Evolutionary conservation across 768 basidiomycete genomes (phyloP).

Genomic region (Trametes coccinea): DNA sequence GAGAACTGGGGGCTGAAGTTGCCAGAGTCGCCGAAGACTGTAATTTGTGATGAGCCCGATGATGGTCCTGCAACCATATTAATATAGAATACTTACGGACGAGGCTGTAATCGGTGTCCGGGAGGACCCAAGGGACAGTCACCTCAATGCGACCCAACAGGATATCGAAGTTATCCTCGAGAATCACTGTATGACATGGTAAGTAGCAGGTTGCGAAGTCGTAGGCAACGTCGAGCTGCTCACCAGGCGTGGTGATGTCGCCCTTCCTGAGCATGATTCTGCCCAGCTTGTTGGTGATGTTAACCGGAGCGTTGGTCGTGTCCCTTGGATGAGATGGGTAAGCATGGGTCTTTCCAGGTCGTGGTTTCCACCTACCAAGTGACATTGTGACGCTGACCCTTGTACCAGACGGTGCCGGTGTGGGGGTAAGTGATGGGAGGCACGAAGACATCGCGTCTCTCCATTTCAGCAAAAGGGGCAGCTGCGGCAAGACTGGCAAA

Average conservation of each 20-base stretch:
- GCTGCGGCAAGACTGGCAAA: conserved; percentile 16
- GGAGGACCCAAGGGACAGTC: conserved; percentile 38
- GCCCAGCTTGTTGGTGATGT: conserved; percentile 39
- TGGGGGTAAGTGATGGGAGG: conserved; percentile 24
- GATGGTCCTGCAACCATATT: neutral
- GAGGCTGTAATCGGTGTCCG: conserved; percentile 36
- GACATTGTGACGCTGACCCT: conserved; percentile 24
- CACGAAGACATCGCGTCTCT: conserved; percentile 20
- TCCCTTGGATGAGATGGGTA: conserved; percentile 23
- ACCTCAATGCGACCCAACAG: conserved; percentile 37
- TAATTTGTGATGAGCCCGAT: neutral
- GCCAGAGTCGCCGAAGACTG: conserved; percentile 53
- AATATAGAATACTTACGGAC: conserved; percentile 40
- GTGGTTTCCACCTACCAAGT: conserved; percentile 20
- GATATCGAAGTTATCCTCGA: conserved; percentile 39
- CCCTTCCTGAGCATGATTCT: conserved; percentile 23
- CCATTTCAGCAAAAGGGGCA: conserved; percentile 3
- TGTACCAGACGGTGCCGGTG: conserved; percentile 23
- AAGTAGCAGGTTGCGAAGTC: neutral
- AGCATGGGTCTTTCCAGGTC: neutral
- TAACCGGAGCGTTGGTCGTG: conserved; percentile 36
- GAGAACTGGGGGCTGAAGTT: conserved; percentile 42
- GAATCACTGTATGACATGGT: conserved; percentile 27
- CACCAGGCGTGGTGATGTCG: conserved; percentile 32
- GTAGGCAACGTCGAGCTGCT: neutral